Evolutionary conservation across 2,329 filamentous ascomycete genomes (phyloP), one percentile per base, ranked within the genome.

Genomic region (Phaeophleospora eucalypticola): DNA sequence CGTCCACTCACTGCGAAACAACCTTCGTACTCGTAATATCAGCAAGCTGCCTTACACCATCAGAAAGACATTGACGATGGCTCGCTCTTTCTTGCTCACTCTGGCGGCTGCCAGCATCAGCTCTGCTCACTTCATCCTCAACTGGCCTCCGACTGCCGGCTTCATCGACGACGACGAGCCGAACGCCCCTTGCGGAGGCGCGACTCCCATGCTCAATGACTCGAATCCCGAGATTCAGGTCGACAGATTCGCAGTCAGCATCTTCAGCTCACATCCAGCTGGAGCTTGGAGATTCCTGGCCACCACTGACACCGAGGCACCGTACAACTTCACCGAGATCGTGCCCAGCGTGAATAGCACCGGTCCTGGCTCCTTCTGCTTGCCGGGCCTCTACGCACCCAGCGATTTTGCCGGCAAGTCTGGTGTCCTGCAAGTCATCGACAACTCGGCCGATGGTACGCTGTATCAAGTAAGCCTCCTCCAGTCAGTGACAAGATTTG

Each of bases 101-200:
- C 49, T 63, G 27, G 52, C 52, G 34, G 52, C 59, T 14, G 56
- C 61, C 16, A 53, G 48, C 36, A 55, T 68, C 46, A 57, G 65
- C 18, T 61, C 68, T 4, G 71, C 71, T 3, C 71, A 74, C 55
- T 74, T 72, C 65, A 56, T 56, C 17, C 62, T 74, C 33, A 53
- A 68, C 15, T 68, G 65, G 48, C 71, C 71, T 18, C 52, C 54
- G 9, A 59, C 59, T 9, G 58, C 58, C 8, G 61, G 58, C 18
- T 63, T 63, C 53, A 40, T 51, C 33, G 59, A 64, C 33, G 60
- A 64, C 3, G 40, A 53, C 38, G 51, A 64, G 44, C 36, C 45
- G 20, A 60, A 38, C 24, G 49, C 48, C 8, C 62, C 62, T 6
- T 65, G 62, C 41, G 62, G 61, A 33, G 60, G 58, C 9, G 57